Evolutionary conservation across 352 stramenopile species (phyloP).

Genomic region (Phytophthora cryptogea): DNA sequence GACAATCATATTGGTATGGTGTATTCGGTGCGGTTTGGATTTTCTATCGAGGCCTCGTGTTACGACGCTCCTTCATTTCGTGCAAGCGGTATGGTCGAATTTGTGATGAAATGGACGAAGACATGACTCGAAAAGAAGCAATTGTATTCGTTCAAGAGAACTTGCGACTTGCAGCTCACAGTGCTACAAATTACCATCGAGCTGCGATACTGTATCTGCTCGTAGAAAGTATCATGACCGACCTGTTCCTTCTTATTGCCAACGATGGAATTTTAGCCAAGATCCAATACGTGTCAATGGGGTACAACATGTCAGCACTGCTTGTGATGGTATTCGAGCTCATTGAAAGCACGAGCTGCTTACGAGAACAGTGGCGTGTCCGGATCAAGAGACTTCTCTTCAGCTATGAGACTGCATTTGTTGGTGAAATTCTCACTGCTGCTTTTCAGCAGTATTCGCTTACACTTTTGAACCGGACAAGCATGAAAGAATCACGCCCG

Average conservation of each 20-base stretch:
- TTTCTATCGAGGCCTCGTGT: constrained; percentile 6
- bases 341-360: constrained; percentile 15
- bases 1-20: constrained; percentile 8
- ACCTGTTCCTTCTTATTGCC: constrained; percentile 30
- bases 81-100: constrained; percentile 16
- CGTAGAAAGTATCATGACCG: constrained; percentile 29
- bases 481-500: constrained; percentile 8
- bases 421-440: constrained; percentile 9
- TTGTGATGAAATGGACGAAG: constrained; percentile 9
- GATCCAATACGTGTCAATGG: constrained; percentile 29
- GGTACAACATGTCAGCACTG: constrained; percentile 28
- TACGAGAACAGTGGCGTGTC: constrained; percentile 13
- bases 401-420: constrained; percentile 19
- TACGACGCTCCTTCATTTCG: constrained; percentile 11
- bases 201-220: constrained; percentile 16
- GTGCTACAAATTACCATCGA: constrained; percentile 22
- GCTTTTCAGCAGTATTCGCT: constrained; percentile 11
- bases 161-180: constrained; percentile 17
- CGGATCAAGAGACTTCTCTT: constrained; percentile 17
- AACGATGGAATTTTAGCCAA: constrained; percentile 18
- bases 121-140: constrained; percentile 5
- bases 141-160: constrained; percentile 32
- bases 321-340: constrained; percentile 31
- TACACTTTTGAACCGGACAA: constrained; percentile 11
- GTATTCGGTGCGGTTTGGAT: constrained; percentile 13